Base-by-base conservation (phyloP, 805 yeast species). In the Yarrowia sp. region DNA sequence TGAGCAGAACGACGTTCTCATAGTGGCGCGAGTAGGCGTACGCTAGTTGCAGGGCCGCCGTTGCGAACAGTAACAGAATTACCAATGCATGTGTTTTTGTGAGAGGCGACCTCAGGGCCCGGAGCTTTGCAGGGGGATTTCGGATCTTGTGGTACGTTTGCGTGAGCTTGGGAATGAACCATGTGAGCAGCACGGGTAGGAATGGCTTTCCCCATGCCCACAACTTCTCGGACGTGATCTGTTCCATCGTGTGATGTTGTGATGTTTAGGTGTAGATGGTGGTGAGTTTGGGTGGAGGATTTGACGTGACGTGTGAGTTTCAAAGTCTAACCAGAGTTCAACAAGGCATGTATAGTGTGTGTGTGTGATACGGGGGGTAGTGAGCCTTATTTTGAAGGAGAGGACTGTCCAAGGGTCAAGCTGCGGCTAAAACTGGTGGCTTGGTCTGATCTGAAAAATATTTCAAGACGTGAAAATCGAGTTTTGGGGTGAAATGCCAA, bases 1-100 rank as follows among this genome's bases (percentile, higher is more conserved):
- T 70, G 20, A 52, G 46, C 10, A 53, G 46, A 10, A 72, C 46
- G 10, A 73, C 67, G 38, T 73, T 73, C 20, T 53, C 66, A 15
- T 46, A 61, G 36, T 61, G 55, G 36, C 55, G 53, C 34, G 66
- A 61, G 38, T 47, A 47, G 38, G 66, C 66, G 30, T 61, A 61
- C 3, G 39, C 42, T 20, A 46, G 44, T 47, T 61, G 66, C 39
- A 61, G 24, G 42, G 46, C 66, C 14, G 66, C 53, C 10, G 66
- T 47, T 19, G 38, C 55, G 10, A 61, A 34, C 19, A 61, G 46
- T 39, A 61, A 46, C 38, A 61, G 53, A 33, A 61, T 61, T 36
- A 61, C 66, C 36, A 39, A 34, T 46, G 66, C 55, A 47, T 61
- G 66, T 46, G 55, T 46, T 61, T 61, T 61, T 19, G 66, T 61